Evolutionary conservation across 768 basidiomycete genomes (phyloP), one percentile per base, ranked within the genome.

Genomic region (Tulasnella sp.): DNA sequence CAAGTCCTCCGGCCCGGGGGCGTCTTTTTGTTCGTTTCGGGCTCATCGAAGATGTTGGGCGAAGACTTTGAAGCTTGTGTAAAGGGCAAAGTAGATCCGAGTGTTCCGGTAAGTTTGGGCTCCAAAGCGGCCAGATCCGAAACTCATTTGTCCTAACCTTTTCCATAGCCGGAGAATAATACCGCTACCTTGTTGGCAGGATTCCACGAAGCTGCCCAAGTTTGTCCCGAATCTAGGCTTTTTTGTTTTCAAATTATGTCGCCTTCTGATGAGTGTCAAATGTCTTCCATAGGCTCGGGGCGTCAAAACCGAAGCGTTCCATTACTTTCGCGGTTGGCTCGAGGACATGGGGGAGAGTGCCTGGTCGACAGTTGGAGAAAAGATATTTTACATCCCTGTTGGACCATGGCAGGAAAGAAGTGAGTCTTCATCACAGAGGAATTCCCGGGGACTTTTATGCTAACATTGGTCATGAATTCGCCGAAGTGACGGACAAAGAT

Each of bases 321-420:
- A 19, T 42, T 72, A 36, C 71, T 36, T 72, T 72, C 71, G 18
- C 31, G 40, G 40, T 19, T 72, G 71, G 71, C 40, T 72, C 7
- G 40, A 42, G 18, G 71, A 34, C 7, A 76, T 76, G 52, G n/a
- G 52, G 12, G 12, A n/a, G 75, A 46, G 19, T 39, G 44, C 44
- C 44, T 76, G 75, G 75, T 27, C 27, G 8, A 52, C 12, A 14
- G n/a, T 38, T 14, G 77, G 77, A n/a, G 31, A 78, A n/a, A 73
- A 2, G 1, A 34, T 2, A 2, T 39, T 78, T 9, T 78, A 74
- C 62, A 42, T 78, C 1, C 68, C 77, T 40, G 40, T 78, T 36
- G 77, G 77, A 31, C 56, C 77, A 74, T 78, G 77, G 77, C 31
- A 78, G n/a, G 77, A 78, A 14, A 48, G 31, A 1, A 71, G 77